Evolutionary conservation across 805 yeast species (phyloP), one percentile per base, ranked within the genome.

Genomic region (Candida ulmi): DNA sequence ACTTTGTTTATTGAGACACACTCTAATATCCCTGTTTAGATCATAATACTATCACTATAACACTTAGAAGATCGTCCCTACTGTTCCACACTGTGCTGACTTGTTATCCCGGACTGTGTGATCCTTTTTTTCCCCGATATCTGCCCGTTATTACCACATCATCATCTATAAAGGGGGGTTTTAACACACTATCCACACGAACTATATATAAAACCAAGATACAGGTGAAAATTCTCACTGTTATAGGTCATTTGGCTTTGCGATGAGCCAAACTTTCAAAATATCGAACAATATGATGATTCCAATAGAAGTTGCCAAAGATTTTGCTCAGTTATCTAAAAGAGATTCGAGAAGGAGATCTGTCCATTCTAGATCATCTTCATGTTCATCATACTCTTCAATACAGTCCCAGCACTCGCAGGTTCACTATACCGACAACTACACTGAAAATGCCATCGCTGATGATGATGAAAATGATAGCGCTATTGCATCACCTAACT

Each of bases 401-500:
- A 33, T 5, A n/a, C 30, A n/a, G n/a, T 21, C 11, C 16, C 17
- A 21, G 9, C 24, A 6, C 6, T 7, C 24, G 9, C 24, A n/a
- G n/a, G n/a, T 9, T 7, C 24, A 31, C 17, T 30, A 19, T 17
- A 32, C 26, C 17, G 39, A 35, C 3, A 30, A 37, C 12, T 36
- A 37, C 13, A 24, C 35, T n/a, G 56, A 53, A 23, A 42, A 43
- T 23, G 53, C 53, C 9, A 43, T 51, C 19, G 17, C 43, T 5
- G 55, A 49, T 36, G 56, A 51, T 35, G 47, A 42, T 13, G 47
- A 43, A 11, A 29, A 36, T 18, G 35, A 30, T 12, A n/a, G 36
- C 5, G 24, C 39, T 6, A 34, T 47, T 5, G 46, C 39, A 2
- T 51, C 57, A 2, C 59, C 59, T 7, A 45, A 38, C 11, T 34